Evolutionary conservation across 768 basidiomycete species (phyloP).

Genomic region (Daedalea quercina): DNA sequence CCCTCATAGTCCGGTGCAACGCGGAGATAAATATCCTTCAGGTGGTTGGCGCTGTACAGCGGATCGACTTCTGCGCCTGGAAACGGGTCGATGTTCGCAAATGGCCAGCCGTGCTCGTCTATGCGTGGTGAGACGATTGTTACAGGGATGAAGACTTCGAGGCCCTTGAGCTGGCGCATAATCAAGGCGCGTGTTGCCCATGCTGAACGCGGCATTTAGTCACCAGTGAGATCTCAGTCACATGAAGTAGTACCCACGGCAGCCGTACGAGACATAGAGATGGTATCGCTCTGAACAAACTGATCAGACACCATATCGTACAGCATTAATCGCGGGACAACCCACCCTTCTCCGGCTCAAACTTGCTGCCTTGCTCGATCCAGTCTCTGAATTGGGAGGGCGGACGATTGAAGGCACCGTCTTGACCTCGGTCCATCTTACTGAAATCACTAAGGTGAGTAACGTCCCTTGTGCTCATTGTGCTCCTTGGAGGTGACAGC

Average conservation of each 20-base stretch:
- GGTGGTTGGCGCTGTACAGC: constrained; percentile 55
- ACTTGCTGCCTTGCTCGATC: constrained; percentile 52
- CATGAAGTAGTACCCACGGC: constrained; percentile 45
- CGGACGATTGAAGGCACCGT: constrained; percentile 63
- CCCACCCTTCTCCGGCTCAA: constrained; percentile 72
- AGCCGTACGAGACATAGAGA: constrained; percentile 83
- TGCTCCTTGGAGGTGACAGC: too few species aligned
- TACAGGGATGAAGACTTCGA: constrained; percentile 79
- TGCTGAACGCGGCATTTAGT: constrained; percentile 40
- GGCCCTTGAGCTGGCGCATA: constrained; percentile 83
- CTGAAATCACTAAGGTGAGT: too few species aligned
- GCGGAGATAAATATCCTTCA: constrained; percentile 83
- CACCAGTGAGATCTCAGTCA: background rate
- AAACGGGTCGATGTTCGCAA: constrained; percentile 60
- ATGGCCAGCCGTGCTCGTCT: constrained; percentile 84
- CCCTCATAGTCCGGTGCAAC: constrained; percentile 68
- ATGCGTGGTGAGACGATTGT: constrained; percentile 31
- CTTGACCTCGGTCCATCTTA: too few species aligned
- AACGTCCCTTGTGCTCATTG: too few species aligned
- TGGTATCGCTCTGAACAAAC: constrained; percentile 68
- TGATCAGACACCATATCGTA: background rate
- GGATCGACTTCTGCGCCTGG: constrained; percentile 76
- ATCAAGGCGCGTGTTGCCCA: constrained; percentile 95
- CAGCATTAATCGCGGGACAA: background rate
- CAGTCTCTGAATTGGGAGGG: constrained; percentile 46